Base-by-base conservation (phyloP, 2,329 filamentous ascomycete genomes). In the Myrmaecium sp. region DNA sequence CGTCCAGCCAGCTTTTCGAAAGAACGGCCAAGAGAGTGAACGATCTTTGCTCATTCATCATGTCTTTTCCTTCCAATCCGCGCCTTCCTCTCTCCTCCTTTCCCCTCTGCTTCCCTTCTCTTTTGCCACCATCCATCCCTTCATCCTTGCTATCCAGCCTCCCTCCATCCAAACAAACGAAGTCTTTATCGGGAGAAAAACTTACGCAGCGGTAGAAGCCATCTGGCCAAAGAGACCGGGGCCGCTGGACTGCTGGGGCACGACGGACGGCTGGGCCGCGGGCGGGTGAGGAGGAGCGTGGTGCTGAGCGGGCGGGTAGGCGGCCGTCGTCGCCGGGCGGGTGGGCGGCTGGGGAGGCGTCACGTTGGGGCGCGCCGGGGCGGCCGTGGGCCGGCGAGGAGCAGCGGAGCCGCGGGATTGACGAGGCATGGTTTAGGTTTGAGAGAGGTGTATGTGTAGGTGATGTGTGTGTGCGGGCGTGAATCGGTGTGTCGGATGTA, bases 151-250 rank as follows among this genome's bases (percentile, higher is more conserved):
- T 24, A 13, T 26, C 8, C 6, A 6, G 24, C 22, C 21, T 9
- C 14, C 21, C 11, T 4, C 25, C 16, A 15, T 18, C 10, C 9
- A 8, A 19, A n/a, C n/a, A 25, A 14, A 21, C 13, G 8, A 25
- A 7, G 25, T n/a, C 6, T 17, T 25, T n/a, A n/a, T n/a, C n/a
- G n/a, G n/a, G n/a, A n/a, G n/a, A 13, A 28, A 12, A 8, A 74
- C 83, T 62, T 75, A 95, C 86, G 89, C 89, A 54, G 89, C 89
- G 31, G 89, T 98, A 50, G 75, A 83, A 39, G 89, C 89, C 79
- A 98, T 94, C 66, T 95, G 82, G 32, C 82, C 86, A 42, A 98
- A 82, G 7, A 98, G 66, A 36, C 89, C 86, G 4, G 82, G 74
- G 15, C 83, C 80, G 38, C 75, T 65, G 28, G 61, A 59, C 33